Evolutionary conservation across 2,329 filamentous ascomycete species (phyloP).

Genomic region (Alternaria brassicae): DNA sequence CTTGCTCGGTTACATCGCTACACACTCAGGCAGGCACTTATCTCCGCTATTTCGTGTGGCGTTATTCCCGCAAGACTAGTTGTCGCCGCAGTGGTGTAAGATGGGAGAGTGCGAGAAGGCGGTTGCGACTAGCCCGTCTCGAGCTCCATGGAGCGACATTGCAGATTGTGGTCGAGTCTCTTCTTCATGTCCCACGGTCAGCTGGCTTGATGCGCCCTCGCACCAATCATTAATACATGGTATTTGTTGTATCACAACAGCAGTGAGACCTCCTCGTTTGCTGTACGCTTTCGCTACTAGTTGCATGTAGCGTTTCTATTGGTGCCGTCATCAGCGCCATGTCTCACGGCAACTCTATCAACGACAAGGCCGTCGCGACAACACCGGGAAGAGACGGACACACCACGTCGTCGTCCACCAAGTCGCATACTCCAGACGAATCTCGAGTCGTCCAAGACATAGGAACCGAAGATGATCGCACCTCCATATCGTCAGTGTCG

Average conservation of each 20-base stretch:
- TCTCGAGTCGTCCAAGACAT: constrained; percentile 14
- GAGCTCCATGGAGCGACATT: neutral
- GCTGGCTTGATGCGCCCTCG: neutral
- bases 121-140: constrained; percentile 7
- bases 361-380: constrained; percentile 16
- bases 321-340: constrained; percentile 16
- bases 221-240: neutral
- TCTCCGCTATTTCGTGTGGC: constrained; percentile 5
- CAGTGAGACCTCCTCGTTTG: neutral
- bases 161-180: neutral
- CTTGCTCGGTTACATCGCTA: constrained; percentile 8
- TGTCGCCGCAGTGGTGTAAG: constrained; percentile 5
- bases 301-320: neutral
- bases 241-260: neutral
- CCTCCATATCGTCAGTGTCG: constrained; percentile 36
- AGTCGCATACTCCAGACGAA: constrained; percentile 10
- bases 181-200: neutral
- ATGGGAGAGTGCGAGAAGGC: constrained; percentile 6
- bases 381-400: neutral
- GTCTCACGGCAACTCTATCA: constrained; percentile 10
- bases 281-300: constrained; percentile 2
- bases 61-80: constrained; percentile 5
- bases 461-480: constrained; percentile 22
- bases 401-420: neutral
- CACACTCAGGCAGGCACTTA: neutral